Evolutionary conservation across 192 early-diverging fungal genomes (phyloP), one percentile per base, ranked within the genome.

Genomic region (Spizellomyces sp.): DNA sequence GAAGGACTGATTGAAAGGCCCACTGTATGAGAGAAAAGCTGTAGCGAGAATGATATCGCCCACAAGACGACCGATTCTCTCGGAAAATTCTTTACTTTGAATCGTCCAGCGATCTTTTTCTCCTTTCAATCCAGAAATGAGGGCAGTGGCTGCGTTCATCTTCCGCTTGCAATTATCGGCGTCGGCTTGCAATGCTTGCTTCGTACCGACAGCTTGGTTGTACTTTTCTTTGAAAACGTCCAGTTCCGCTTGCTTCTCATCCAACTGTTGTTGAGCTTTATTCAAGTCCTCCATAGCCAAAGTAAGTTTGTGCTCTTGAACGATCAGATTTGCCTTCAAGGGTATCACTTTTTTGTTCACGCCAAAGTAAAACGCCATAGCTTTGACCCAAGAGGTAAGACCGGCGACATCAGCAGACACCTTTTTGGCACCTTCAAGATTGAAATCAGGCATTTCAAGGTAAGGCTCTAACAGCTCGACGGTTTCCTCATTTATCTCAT

Each of bases 321-420:
- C 79, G 57, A 88, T 80, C 64, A 88, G 70, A 71, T 88, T 88
- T n/a, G 87, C 87, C 70, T 88, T 88, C 54, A 88, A 66, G 14
- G 87, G 87, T 48, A 88, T 83, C 41, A 88, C 87, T 65, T 88
- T 88, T 62, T 88, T 88, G 81, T 88, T 88, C 74, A 88, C 80
- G 8, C 76, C 74, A 63, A 80, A 88, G 79, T 87, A 88, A 66
- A 78, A 78, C 36, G 82, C 80, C 87, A 88, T 88, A 8, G 87
- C 85, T 22, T 71, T 74, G 3, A 84, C 83, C 87, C 87, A 88
- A 2, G 87, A 86, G 12, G 81, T 74, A n/a, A 88, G 73, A 71
- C 87, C 87, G 44, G 86, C 87, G 62, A 88, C 87, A 82, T 88
- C 87, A 42, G 74, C 86, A 14, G 85, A 87, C 73, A 88, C 87